These are phyloP conservation scores for Fragaria nilgerrensis DNA, from an alignment of 306 rosid genomes.

Conservation along the genomic window DNA sequence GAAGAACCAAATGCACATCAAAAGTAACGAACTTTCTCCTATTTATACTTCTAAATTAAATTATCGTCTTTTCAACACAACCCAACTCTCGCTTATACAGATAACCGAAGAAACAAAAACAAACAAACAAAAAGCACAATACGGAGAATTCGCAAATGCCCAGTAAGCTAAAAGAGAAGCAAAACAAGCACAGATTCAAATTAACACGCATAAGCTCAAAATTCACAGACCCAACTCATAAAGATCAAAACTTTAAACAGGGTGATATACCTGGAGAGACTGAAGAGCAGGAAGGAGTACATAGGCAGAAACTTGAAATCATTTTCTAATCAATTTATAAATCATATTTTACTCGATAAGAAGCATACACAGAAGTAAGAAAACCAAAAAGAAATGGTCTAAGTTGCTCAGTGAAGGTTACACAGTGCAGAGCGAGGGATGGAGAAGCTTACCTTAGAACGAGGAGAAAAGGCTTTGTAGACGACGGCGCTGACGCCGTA, in stretches of 20 bases:
- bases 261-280: background rate
- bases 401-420: too few relatives aligned
- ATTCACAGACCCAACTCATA: conserved; percentile 2
- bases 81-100: background rate
- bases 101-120: background rate
- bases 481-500: too few relatives aligned
- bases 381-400: too few relatives aligned
- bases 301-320: background rate
- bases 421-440: too few relatives aligned
- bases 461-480: too few relatives aligned
- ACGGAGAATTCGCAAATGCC: background rate
- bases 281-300: background rate
- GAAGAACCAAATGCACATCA: background rate
- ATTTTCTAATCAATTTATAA: too few relatives aligned
- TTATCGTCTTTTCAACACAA: background rate
- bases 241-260: conserved; percentile 4
- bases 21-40: background rate
- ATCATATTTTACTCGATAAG: too few relatives aligned
- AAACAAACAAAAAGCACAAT: background rate
- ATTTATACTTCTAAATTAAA: too few relatives aligned
- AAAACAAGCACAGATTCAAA: background rate
- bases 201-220: background rate
- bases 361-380: too few relatives aligned
- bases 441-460: too few relatives aligned
- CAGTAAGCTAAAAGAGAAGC: background rate